A percentile compares a stretch with the other conserved stretches of the same genome.
Conservation (phyloP, 768 basidiomycete species). For the Hygrophoropsis aurantiaca region DNA sequence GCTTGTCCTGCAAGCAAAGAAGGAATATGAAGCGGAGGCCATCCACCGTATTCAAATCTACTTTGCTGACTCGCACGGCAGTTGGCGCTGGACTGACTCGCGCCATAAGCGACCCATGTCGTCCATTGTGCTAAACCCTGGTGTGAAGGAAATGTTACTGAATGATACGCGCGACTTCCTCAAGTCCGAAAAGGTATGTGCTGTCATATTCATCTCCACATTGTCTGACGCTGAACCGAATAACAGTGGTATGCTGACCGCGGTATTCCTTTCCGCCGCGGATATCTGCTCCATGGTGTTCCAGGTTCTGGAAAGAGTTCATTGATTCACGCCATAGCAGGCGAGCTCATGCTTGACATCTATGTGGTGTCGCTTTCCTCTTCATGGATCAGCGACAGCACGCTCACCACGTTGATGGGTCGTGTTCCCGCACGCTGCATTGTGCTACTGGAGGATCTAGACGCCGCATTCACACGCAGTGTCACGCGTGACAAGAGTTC, state of each 20-base stretch:
- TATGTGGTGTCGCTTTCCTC: slow-evolving; percentile 87
- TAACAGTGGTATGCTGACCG: slow-evolving; percentile 88
- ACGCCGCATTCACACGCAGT: slow-evolving; percentile 83
- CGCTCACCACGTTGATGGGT: slow-evolving; percentile 83
- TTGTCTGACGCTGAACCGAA: slow-evolving; percentile 3
- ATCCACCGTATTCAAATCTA: slow-evolving; percentile 88
- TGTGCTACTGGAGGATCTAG: slow-evolving; percentile 86
- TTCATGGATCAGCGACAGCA: slow-evolving; percentile 87
- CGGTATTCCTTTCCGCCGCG: slow-evolving; percentile 88
- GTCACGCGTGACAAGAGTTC: slow-evolving; percentile 60
- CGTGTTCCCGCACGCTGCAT: slow-evolving; percentile 84
- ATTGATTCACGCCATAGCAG: slow-evolving; percentile 84
- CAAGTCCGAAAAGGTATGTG: slow-evolving; percentile 73
- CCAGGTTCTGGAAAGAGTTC: slow-evolving; percentile 87
- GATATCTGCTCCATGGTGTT: slow-evolving; percentile 81
- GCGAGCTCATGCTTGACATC: slow-evolving; percentile 87
- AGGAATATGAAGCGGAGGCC: slow-evolving; percentile 84
- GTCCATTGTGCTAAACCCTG: slow-evolving; percentile 83
- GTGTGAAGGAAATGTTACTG: slow-evolving; percentile 87
- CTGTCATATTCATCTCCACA: slow-evolving; percentile 4
- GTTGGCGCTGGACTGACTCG: slow-evolving; percentile 87
- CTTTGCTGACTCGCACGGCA: slow-evolving; percentile 85
- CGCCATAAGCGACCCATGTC: slow-evolving; percentile 87
- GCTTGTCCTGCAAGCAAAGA: slow-evolving; percentile 87
- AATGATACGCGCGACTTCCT: slow-evolving; percentile 83